Conservation (phyloP, 2,329 filamentous ascomycete species). For the Tolypocladium amazonense region DNA sequence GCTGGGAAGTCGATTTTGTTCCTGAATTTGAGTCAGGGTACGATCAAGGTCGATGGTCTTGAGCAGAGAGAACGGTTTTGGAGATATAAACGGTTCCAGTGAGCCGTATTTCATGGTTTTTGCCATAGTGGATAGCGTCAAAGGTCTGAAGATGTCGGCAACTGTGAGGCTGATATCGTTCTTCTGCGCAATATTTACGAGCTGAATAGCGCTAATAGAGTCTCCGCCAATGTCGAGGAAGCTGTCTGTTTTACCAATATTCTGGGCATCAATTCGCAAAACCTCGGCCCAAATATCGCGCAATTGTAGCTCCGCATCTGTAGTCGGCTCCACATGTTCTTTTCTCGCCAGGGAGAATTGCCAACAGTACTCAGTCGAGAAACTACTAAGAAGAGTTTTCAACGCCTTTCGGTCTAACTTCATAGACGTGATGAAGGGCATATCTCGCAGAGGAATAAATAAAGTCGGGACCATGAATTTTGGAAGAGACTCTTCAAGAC, state of each 20-base stretch:
- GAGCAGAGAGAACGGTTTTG: background rate
- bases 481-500: background rate
- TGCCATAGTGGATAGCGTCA: background rate
- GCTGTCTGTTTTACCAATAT: conserved; percentile 6
- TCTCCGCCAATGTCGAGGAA: conserved; percentile 19
- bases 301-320: background rate
- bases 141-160: background rate
- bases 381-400: background rate
- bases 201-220: conserved; percentile 11
- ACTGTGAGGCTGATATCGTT: conserved; percentile 8
- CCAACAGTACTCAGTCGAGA: background rate
- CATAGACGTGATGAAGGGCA: background rate
- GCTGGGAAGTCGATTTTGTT: background rate
- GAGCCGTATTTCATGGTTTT: background rate
- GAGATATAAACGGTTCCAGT: background rate
- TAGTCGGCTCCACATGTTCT: background rate
- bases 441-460: background rate
- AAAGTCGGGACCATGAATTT: conserved; percentile 1
- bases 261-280: conserved; percentile 16
- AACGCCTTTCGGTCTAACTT: background rate
- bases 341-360: background rate
- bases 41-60: conserved; percentile 3
- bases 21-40: background rate
- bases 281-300: conserved; percentile 16
- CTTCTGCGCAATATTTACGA: background rate